Conservation (phyloP, 345 rosid genomes). For the Dimocarpus longan region DNA sequence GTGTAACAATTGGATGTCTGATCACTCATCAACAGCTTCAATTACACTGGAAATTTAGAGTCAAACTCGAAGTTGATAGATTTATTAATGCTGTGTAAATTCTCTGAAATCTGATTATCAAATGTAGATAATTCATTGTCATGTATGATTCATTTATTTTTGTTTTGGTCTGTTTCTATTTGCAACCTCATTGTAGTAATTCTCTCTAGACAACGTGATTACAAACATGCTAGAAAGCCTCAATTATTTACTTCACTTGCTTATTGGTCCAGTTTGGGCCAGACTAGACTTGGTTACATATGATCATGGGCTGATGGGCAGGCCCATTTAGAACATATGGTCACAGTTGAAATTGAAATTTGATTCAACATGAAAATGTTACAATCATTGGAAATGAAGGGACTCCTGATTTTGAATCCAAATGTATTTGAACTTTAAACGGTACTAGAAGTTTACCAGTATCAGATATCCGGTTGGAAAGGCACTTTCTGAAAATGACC, state of each 20-base stretch:
- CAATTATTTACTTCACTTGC: background rate
- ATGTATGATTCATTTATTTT: background rate
- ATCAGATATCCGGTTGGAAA: background rate
- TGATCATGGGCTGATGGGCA: background rate
- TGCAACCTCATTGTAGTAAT: background rate
- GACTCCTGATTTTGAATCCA: background rate
- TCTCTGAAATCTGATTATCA: background rate
- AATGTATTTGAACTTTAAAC: too few relatives aligned
- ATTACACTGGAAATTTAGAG: background rate
- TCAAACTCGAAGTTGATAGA: background rate
- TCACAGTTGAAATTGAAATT: background rate
- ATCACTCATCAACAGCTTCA: background rate
- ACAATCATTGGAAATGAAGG: background rate
- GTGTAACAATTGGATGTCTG: background rate
- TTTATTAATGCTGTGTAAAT: conserved; percentile 10
- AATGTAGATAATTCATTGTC: background rate
- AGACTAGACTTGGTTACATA: too few relatives aligned
- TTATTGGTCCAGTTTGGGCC: background rate
- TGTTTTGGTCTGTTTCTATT: background rate
- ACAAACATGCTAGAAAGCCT: background rate
- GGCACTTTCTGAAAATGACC: background rate
- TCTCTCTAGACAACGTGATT: background rate
- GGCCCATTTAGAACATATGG: background rate
- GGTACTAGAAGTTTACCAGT: background rate
- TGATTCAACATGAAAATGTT: background rate